phyloP scores from a whole-genome alignment of 371 early-diverging fungal genomes.

The Rhizopus stolonifer region DNA sequence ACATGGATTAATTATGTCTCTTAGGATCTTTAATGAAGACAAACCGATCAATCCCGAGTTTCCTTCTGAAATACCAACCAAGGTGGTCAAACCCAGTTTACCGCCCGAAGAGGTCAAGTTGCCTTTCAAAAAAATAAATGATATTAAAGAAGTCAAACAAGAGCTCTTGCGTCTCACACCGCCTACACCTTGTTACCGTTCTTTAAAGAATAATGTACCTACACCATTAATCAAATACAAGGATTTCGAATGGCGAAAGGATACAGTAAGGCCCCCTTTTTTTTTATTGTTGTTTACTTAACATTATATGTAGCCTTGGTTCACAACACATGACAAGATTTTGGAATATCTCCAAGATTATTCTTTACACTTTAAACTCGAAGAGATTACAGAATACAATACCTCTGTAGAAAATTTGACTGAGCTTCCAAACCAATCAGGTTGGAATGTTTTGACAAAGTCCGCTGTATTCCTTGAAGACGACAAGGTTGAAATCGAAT shows the following conservation, averaged over 20 bases:
- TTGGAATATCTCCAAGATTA: constrained; percentile 33
- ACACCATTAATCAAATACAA: constrained; percentile 26
- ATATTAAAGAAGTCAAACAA: background rate
- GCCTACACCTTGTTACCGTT: constrained; percentile 20
- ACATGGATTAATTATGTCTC: background rate
- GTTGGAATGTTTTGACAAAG: constrained; percentile 25
- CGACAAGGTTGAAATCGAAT: constrained; percentile 4
- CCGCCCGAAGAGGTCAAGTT: background rate
- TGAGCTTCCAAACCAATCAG: constrained; percentile 13
- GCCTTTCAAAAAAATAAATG: background rate
- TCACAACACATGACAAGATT: constrained; percentile 25
- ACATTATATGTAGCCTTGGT: constrained; percentile 28
- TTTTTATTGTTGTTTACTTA: background rate
- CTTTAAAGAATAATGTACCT: constrained; percentile 27
- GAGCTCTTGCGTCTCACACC: constrained; percentile 17
- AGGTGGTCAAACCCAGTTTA: constrained; percentile 13
- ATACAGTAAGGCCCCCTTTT: constrained; percentile 14
- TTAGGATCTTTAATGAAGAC: constrained; percentile 19
- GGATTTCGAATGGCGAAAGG: constrained; percentile 17
- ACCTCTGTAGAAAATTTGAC: constrained; percentile 31
- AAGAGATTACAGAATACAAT: constrained; percentile 27
- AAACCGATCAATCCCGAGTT: constrained; percentile 15
- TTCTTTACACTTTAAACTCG: constrained; percentile 21
- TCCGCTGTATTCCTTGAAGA: background rate
- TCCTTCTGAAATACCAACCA: constrained; percentile 19